Evolutionary conservation across 805 yeast species (phyloP).

Genomic region (Metschnikowia cerradonensis): DNA sequence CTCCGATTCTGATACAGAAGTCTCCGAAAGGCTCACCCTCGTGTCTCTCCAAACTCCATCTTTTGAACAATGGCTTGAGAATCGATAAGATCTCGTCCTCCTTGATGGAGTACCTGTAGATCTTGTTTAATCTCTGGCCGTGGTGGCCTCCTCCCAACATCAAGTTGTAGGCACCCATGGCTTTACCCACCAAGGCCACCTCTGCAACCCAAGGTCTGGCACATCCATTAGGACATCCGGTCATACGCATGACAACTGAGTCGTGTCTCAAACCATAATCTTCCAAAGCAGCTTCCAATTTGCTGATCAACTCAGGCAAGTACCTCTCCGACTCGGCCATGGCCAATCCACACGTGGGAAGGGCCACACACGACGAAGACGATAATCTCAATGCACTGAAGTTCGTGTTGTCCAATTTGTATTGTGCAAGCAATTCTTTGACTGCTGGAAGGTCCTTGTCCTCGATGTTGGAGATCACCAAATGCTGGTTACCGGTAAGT

Average conservation of each 20-base stretch:
- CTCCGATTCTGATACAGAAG: slow-evolving; percentile 80
- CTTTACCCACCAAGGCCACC: slow-evolving; percentile 92
- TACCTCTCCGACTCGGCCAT: slow-evolving; percentile 98
- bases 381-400: slow-evolving; percentile 83
- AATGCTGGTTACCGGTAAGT: slow-evolving; percentile 93
- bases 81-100: slow-evolving; percentile 81
- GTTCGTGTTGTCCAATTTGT: slow-evolving; percentile 78
- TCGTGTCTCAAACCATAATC: slow-evolving; percentile 92
- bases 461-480: slow-evolving; percentile 66
- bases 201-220: slow-evolving; percentile 98
- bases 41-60: slow-evolving; percentile 88
- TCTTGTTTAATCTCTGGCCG: slow-evolving; percentile 88
- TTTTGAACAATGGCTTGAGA: slow-evolving; percentile 82
- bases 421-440: slow-evolving; percentile 61
- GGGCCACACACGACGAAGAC: slow-evolving; percentile 95
- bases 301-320: slow-evolving; percentile 75
- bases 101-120: slow-evolving; percentile 80
- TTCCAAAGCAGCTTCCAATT: slow-evolving; percentile 82
- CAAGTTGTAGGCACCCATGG: slow-evolving; percentile 87
- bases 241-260: slow-evolving; percentile 94
- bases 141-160: slow-evolving; percentile 95
- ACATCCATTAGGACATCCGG: slow-evolving; percentile 98
- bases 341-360: slow-evolving; percentile 98
- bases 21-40: slow-evolving; percentile 97
- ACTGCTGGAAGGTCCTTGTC: slow-evolving; percentile 63